Evolutionary conservation across 2,329 filamentous ascomycete species (phyloP), one percentile per base, ranked within the genome.

Genomic region (Ophiobolus disseminans): DNA sequence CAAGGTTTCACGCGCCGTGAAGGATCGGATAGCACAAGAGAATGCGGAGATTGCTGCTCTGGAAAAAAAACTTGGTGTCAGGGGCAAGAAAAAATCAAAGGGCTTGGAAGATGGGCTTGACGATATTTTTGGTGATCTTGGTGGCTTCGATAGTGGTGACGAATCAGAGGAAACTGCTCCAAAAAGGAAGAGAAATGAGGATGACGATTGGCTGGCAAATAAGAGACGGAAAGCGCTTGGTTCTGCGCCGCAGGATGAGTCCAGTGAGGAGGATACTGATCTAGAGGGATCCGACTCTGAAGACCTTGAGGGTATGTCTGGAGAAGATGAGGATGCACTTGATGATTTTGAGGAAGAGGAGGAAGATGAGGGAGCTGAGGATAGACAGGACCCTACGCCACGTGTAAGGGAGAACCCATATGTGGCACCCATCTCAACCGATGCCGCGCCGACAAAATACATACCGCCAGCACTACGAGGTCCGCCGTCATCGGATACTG

Each of bases 31-130:
- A 4, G 86, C 84, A 0, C 80, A 90, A 53, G 93, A 99, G 49
- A 91, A 97, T 65, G 89, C 86, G 2, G 91, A 96, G 61, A 97
- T 99, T 60, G 87, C 88, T 16, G 86, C 86, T 2, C 77, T 97
- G 23, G 94, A 99, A 75, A 91, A 87, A 71, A 95, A 90, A 65
- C 77, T 99, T 3, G 93, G 94, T 0, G 81, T 97, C 25, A 90
- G 87, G 66, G 84, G 85, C 19, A 88, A 87, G 51, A 95, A 91
- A 65, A 68, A 66, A 40, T 86, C 83, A 23, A 73, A 90, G 4
- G 86, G 87, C 0, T 87, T 89, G 16, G 89, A 96, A 5, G 92
- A 97, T 66, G 93, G 91, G 0, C 76, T 97, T 2, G 90, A 87
- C 32, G 88, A 89, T 45, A 73, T 99, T 3, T 76, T 97, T 16